phyloP scores from a whole-genome alignment of 2,329 filamentous ascomycete genomes.

The Aspergillus caelatus region DNA sequence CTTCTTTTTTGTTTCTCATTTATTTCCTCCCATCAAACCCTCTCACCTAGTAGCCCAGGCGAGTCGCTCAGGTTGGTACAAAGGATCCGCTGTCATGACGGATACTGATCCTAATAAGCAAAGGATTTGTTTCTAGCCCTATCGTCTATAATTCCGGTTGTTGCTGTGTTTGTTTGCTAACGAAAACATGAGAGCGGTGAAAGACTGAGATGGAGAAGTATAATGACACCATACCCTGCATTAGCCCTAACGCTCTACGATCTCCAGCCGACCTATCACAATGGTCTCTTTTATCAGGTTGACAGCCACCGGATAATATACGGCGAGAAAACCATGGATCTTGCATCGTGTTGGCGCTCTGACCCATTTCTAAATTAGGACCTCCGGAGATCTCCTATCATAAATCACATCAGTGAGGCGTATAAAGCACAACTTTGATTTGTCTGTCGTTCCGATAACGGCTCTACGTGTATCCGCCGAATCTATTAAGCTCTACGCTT shows the following conservation, averaged over 20 bases:
- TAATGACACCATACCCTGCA: slow-evolving; percentile 7
- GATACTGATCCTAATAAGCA: neutral
- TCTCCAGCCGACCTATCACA: slow-evolving; percentile 1
- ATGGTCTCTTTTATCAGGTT: neutral
- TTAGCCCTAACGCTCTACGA: neutral
- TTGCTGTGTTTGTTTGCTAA: neutral
- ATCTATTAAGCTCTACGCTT: slow-evolving; percentile 8
- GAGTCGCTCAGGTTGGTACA: neutral
- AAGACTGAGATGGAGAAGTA: neutral
- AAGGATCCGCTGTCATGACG: neutral
- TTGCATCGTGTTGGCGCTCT: neutral
- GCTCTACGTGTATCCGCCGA: slow-evolving; percentile 11
- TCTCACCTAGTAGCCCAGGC: too few relatives aligned
- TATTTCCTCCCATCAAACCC: too few relatives aligned
- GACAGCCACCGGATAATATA: neutral
- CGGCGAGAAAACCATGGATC: neutral
- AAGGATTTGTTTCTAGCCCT: neutral
- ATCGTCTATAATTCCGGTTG: neutral
- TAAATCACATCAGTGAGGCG: neutral
- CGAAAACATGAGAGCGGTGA: slow-evolving; percentile 6
- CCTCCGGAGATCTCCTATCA: neutral
- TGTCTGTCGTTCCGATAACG: neutral
- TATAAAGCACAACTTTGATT: neutral
- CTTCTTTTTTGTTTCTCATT: too few relatives aligned
- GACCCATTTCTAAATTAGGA: slow-evolving; percentile 1